Evolutionary conservation across 2,329 filamentous ascomycete genomes (phyloP), one percentile per base, ranked within the genome.

Genomic region (Sphaerulina musiva): DNA sequence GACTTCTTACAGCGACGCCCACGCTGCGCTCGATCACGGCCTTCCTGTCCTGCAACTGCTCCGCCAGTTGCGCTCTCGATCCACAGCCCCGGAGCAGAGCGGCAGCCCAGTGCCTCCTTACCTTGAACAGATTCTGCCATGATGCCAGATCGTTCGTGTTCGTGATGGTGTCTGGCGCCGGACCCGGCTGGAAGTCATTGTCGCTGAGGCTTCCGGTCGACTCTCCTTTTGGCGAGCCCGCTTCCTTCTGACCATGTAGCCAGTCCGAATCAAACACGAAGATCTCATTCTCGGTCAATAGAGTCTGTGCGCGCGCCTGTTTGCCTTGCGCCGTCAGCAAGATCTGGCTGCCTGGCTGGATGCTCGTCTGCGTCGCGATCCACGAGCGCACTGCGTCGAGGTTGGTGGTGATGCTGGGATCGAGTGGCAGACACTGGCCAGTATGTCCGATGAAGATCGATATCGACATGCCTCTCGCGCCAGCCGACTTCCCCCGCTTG

Each of bases 41-140:
- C 66, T 87, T 85, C 70, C 91, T 86, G 49, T 77, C 76, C 66
- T 89, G 86, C 60, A 87, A 80, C 53, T 84, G 78, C 64, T 82
- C 77, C 17, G 83, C 78, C 58, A 78, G 73, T 49, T 76, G 74
- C 48, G 84, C 82, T 74, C 89, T 85, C 47, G 75, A 74, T 47
- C 77, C 77, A 63, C 88, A 92, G 61, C 85, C 83, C 26, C 85
- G 81, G 6, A 86, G 79, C 34, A 95, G 73, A 39, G 77, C 78
- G 50, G 84, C 73, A 0, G 90, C 87, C 93, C 93, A 98, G 62
- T 80, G 78, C 64, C 85, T 83, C 55, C 93, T 84, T 55, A 84
- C 80, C 69, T 85, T 86, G 76, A 93, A 96, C 20, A 97, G 77
- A 43, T 84, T 82, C 68, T 89, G 87, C 92, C 93, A 98, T 81